A percentile compares a stretch with the other conserved stretches of the same genome.
Evolutionary conservation across 345 rosid species (phyloP).

Genomic region (Kandelia obovata): DNA sequence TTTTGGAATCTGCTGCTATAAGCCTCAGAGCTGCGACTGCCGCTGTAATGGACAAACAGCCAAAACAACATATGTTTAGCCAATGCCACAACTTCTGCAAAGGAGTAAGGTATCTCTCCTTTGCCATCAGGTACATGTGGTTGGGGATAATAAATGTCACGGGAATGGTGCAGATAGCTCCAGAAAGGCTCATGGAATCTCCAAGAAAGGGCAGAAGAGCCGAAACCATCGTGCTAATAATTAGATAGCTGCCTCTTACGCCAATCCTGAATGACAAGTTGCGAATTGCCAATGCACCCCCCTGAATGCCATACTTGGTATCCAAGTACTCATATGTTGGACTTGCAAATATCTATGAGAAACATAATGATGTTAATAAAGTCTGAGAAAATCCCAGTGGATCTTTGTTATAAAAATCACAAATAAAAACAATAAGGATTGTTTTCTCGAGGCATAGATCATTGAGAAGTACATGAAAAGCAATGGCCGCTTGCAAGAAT

Average conservation of each 20-base stretch:
- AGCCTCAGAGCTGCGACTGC: conserved; percentile 69
- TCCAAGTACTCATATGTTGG: conserved; percentile 90
- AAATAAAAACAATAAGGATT: no score
- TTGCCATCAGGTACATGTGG: conserved; percentile 78
- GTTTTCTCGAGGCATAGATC: not conserved
- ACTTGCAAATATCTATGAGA: conserved; percentile 77
- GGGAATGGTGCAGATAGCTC: conserved; percentile 89
- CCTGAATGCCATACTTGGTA: conserved; percentile 68
- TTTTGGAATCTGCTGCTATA: conserved; percentile 69
- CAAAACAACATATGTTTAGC: conserved; percentile 64
- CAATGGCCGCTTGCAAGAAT: conserved; percentile 78
- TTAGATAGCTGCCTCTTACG: conserved; percentile 73
- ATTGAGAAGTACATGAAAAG: conserved; percentile 59
- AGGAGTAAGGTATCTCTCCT: conserved; percentile 40
- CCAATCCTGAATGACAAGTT: conserved; percentile 59
- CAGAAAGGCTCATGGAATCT: conserved; percentile 86
- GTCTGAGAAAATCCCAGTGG: no score
- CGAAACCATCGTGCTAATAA: conserved; percentile 60
- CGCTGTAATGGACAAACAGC: conserved; percentile 65
- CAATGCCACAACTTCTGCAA: conserved; percentile 76
- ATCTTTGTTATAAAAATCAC: no score
- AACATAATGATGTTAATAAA: not conserved
- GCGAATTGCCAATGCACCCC: conserved; percentile 48
- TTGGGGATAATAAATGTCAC: conserved; percentile 90
- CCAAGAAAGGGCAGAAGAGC: conserved; percentile 89